Conservation (phyloP, 176 grass and related monocot genomes). For the Raddia distichophylla region DNA sequence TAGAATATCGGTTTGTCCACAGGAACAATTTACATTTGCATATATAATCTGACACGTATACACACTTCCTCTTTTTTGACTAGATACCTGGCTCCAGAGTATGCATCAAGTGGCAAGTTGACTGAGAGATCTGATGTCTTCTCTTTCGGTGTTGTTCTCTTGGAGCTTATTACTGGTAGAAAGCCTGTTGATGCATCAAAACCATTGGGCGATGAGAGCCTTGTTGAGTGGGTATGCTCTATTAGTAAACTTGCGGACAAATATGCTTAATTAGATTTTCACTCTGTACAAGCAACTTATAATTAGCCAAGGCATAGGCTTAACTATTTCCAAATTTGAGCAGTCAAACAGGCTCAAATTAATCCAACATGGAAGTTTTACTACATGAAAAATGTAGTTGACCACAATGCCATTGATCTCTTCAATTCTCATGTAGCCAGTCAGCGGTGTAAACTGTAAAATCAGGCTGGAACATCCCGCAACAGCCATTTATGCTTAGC, state of each 20-base stretch:
- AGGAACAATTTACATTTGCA: neutral
- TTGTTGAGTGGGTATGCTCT: conserved; percentile 91
- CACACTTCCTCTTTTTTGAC: neutral
- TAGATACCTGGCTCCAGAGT: conserved; percentile 96
- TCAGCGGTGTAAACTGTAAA: neutral
- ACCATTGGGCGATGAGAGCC: conserved; percentile 87
- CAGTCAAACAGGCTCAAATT: neutral
- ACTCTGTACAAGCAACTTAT: neutral
- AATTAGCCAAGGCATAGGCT: neutral
- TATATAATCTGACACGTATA: conserved; percentile 7
- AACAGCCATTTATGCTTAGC: neutral
- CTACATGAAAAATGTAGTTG: neutral
- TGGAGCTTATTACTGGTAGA: conserved; percentile 89
- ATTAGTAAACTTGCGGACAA: neutral
- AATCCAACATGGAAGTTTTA: neutral
- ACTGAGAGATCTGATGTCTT: conserved; percentile 98
- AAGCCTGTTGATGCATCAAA: conserved; percentile 91
- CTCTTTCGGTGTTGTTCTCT: conserved; percentile 92
- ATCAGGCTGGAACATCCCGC: neutral
- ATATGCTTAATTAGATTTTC: neutral
- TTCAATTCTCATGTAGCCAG: conserved; percentile 1
- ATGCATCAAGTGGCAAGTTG: conserved; percentile 90
- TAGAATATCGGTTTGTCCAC: neutral
- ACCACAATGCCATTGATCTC: neutral
- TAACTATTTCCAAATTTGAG: conserved; percentile 19